A percentile compares a stretch with the other conserved stretches of the same genome.
Evolutionary conservation across 257 asterid genomes (phyloP).

Genomic region (Pogostemon cablin): DNA sequence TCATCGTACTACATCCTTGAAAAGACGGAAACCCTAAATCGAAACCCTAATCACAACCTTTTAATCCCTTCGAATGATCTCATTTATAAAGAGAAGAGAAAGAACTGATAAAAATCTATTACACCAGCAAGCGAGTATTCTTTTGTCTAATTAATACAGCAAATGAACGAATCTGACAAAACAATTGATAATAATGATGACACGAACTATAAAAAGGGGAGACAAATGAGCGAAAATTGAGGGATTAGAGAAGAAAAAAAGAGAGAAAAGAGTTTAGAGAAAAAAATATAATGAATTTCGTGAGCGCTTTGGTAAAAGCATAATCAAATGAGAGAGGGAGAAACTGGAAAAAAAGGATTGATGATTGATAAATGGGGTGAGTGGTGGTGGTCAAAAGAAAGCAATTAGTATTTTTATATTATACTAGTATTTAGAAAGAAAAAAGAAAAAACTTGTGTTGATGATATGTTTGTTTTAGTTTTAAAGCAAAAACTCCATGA

Average conservation of each 20-base stretch:
- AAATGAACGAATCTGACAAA: constrained; percentile 28
- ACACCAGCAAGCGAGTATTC: constrained; percentile 9
- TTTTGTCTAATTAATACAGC: constrained; percentile 18
- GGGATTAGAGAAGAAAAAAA: constrained; percentile 42
- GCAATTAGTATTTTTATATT: constrained; percentile 19
- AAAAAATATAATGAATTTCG: constrained; percentile 40
- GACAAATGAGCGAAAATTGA: constrained; percentile 58
- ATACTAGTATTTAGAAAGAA: no score
- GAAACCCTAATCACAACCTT: constrained; percentile 55
- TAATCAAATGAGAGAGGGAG: constrained; percentile 28
- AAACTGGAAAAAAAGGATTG: constrained; percentile 15
- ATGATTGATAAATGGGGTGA: constrained; percentile 40
- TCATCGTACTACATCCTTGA: constrained; percentile 53
- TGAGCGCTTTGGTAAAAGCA: constrained; percentile 30
- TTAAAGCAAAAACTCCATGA: no score
- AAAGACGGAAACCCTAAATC: constrained; percentile 40
- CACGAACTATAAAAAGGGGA: constrained; percentile 38
- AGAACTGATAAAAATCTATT: constrained; percentile 37
- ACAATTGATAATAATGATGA: constrained; percentile 16
- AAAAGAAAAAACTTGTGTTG: no score
- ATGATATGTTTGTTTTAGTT: no score
- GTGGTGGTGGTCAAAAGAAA: constrained; percentile 37
- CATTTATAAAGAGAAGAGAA: constrained; percentile 40
- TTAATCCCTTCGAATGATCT: constrained; percentile 31
- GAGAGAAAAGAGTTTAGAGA: constrained; percentile 31